Evolutionary conservation across 169 alveolate species (phyloP).

Genomic region (Hammondia hammondi): DNA sequence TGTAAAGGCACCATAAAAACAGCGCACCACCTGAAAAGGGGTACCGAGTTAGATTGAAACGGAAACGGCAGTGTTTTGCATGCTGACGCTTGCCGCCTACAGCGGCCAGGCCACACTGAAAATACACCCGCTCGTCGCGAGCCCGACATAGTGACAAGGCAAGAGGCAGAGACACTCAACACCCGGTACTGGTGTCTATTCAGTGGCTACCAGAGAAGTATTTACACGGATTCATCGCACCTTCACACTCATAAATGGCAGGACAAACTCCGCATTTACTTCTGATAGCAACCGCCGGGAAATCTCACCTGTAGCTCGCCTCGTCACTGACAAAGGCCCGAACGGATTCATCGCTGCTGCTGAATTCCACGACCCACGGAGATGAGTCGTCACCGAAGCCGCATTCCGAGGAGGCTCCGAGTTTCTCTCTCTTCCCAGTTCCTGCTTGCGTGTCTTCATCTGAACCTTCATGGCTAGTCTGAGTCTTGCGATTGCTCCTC

Average conservation of each 20-base stretch:
- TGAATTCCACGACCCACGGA: not conserved
- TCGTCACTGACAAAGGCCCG: conserved; percentile 13
- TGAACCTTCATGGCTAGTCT: not conserved
- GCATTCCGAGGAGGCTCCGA: not conserved
- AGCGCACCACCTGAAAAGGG: no score
- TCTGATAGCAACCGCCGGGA: no score
- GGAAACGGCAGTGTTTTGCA: no score
- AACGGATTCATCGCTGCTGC: conserved; percentile 50
- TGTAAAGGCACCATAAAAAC: no score
- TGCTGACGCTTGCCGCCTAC: no score
- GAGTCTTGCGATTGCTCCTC: not conserved
- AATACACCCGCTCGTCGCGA: no score
- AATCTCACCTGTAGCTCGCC: conserved; percentile 15
- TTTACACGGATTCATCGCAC: not conserved
- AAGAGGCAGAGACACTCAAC: no score
- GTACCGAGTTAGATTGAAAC: no score
- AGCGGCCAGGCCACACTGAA: no score
- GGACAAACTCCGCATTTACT: not conserved
- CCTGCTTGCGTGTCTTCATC: not conserved
- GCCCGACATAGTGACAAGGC: no score
- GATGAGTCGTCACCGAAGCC: not conserved
- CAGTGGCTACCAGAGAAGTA: not conserved
- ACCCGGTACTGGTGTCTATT: no score
- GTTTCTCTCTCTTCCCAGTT: not conserved
- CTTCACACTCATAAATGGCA: not conserved